Conservation (phyloP, 257 asterid genomes). For the Capsicum baccatum region DNA sequence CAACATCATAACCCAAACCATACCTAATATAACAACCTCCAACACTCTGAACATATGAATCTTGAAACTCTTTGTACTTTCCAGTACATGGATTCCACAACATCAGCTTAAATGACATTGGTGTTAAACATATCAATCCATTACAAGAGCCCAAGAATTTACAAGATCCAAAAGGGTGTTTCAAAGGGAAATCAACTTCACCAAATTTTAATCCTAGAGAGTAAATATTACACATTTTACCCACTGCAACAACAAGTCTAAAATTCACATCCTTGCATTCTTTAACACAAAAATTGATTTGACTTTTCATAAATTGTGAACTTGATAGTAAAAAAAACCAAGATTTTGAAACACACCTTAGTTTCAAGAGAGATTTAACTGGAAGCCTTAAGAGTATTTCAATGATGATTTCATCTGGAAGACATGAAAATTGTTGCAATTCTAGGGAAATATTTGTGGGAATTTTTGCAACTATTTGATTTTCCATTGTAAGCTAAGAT, state of each 20-base stretch:
- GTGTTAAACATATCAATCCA: conserved; percentile 53
- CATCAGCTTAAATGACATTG: conserved; percentile 36
- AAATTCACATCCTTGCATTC: neutral
- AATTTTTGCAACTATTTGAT: neutral
- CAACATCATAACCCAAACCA: conserved; percentile 60
- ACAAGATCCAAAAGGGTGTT: neutral
- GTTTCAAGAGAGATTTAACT: conserved; percentile 48
- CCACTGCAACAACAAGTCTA: conserved; percentile 26
- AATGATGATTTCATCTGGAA: conserved; percentile 56
- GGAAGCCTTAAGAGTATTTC: conserved; percentile 62
- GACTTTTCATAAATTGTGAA: conserved; percentile 45
- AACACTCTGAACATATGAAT: conserved; percentile 32
- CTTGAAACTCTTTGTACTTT: conserved; percentile 47
- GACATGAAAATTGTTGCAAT: conserved; percentile 28
- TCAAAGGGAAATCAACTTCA: conserved; percentile 28
- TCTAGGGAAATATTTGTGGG: neutral
- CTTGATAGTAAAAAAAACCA: conserved; percentile 55
- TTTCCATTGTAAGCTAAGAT: neutral
- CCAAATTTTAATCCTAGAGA: conserved; percentile 40
- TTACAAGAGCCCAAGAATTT: conserved; percentile 59
- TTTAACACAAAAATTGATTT: conserved; percentile 31
- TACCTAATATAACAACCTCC: conserved; percentile 30
- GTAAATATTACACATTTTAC: conserved; percentile 38
- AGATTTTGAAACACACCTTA: conserved; percentile 57
- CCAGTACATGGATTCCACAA: conserved; percentile 60